Evolutionary conservation across 2,329 filamentous ascomycete species (phyloP).

Genomic region (Drechslerella dactyloides): DNA sequence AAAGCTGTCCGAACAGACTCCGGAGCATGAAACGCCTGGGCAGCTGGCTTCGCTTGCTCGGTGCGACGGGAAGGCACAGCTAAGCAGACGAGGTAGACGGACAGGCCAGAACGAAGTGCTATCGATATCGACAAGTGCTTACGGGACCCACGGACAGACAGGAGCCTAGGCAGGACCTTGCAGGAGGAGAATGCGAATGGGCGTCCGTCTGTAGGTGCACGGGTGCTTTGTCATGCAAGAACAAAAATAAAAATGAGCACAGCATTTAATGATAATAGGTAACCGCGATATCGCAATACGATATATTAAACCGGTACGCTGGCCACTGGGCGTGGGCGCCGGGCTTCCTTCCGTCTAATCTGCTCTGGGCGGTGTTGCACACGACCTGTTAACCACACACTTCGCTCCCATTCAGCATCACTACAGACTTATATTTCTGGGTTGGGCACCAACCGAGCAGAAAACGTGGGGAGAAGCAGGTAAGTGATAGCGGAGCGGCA

Average conservation of each 20-base stretch:
- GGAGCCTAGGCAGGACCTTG: conserved; percentile 33
- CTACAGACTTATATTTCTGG: conserved; percentile 1
- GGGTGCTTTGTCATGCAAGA: conserved; percentile 22
- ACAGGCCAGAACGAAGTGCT: background rate
- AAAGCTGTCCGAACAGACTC: conserved; percentile 4
- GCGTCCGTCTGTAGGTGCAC: conserved; percentile 15
- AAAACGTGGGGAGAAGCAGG: conserved; percentile 17
- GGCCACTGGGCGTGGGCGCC: background rate
- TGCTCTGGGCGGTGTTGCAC: conserved; percentile 42
- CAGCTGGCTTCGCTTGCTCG: conserved; percentile 2
- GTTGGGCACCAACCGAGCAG: conserved; percentile 9
- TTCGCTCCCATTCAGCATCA: background rate
- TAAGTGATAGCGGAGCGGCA: conserved; percentile 36
- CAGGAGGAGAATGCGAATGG: conserved; percentile 29
- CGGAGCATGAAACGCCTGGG: background rate
- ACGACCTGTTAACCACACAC: conserved; percentile 23
- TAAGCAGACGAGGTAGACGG: background rate
- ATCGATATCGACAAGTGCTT: conserved; percentile 4
- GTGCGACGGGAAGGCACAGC: background rate
- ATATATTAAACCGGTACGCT: conserved; percentile 12
- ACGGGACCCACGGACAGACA: conserved; percentile 19
- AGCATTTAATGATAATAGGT: background rate
- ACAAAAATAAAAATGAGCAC: background rate
- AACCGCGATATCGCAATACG: conserved; percentile 7
- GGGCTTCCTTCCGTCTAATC: conserved; percentile 5